Conservation (phyloP, 176 grass and related monocot genomes). For the Carex parvula region DNA sequence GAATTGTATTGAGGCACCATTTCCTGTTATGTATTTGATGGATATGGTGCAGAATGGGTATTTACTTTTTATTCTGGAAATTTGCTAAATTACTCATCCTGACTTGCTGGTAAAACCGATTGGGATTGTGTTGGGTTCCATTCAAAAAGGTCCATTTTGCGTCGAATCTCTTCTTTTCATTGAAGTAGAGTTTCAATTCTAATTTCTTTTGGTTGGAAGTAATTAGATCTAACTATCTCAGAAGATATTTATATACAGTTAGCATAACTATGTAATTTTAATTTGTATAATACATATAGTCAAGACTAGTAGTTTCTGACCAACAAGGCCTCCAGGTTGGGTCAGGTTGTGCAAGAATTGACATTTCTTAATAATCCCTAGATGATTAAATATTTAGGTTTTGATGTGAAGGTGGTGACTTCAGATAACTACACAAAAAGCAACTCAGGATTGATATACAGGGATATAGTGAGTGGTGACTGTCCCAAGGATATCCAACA, state of each 20-base stretch:
- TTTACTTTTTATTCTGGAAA: background rate
- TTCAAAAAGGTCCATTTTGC: no score
- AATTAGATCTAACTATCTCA: background rate
- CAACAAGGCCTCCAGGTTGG: background rate
- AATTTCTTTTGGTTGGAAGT: background rate
- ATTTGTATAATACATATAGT: constrained; percentile 7
- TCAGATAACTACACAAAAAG: constrained; percentile 70
- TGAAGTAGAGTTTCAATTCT: background rate
- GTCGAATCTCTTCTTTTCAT: no score
- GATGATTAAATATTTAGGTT: constrained; percentile 56
- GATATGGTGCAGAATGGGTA: background rate
- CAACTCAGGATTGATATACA: constrained; percentile 72
- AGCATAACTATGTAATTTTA: background rate
- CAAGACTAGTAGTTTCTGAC: background rate
- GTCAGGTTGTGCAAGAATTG: background rate
- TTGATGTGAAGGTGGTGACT: constrained; percentile 85
- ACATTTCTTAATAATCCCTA: background rate
- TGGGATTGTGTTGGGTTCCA: no score
- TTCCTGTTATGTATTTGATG: no score
- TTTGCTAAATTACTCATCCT: background rate
- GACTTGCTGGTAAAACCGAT: background rate
- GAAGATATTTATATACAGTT: background rate
- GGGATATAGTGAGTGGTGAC: constrained; percentile 74
- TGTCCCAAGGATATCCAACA: constrained; percentile 97
- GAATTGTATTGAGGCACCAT: no score